These are phyloP conservation scores for Debaryomyces sp. DNA, from an alignment of 1,139 yeast genomes.

Conservation along the genomic window DNA sequence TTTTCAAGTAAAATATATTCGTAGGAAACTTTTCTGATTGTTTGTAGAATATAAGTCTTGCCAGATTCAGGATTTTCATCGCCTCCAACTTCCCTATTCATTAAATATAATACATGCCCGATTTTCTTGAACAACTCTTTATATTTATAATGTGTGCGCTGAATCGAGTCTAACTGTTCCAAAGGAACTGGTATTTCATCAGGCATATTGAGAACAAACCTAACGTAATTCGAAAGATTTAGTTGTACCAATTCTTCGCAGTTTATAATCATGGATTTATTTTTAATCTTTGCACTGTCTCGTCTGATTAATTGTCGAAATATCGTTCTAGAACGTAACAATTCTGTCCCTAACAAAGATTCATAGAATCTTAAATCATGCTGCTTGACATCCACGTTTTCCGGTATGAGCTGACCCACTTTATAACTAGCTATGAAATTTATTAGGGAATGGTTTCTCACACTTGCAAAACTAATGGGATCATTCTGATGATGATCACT, in stretches of 20 bases:
- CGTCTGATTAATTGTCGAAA: conserved; percentile 28
- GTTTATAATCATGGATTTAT: conserved; percentile 18
- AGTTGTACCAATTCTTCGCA: conserved; percentile 44
- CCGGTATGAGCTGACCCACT: conserved; percentile 11
- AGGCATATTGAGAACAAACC: conserved; percentile 40
- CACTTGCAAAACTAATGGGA: conserved; percentile 44
- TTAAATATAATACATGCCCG: conserved; percentile 28
- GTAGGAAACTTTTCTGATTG: conserved; percentile 40
- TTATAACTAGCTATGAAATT: conserved; percentile 36
- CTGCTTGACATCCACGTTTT: conserved; percentile 16
- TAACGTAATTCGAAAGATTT: conserved; percentile 42
- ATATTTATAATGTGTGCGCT: conserved; percentile 32
- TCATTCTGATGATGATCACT: conserved; percentile 39
- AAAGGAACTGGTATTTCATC: conserved; percentile 14
- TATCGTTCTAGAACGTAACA: conserved; percentile 31
- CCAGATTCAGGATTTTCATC: conserved; percentile 18
- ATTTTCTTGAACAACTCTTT: conserved; percentile 29
- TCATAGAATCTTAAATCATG: conserved; percentile 32
- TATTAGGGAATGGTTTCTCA: conserved; percentile 40
- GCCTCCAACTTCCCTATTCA: conserved; percentile 35
- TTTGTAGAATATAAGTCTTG: conserved; percentile 26
- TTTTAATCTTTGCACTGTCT: conserved; percentile 7
- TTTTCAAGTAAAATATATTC: conserved; percentile 46
- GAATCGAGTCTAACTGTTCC: conserved; percentile 23
- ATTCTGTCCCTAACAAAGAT: conserved; percentile 35